phyloP scores from a whole-genome alignment of 306 rosid genomes.

The Rosa persica region DNA sequence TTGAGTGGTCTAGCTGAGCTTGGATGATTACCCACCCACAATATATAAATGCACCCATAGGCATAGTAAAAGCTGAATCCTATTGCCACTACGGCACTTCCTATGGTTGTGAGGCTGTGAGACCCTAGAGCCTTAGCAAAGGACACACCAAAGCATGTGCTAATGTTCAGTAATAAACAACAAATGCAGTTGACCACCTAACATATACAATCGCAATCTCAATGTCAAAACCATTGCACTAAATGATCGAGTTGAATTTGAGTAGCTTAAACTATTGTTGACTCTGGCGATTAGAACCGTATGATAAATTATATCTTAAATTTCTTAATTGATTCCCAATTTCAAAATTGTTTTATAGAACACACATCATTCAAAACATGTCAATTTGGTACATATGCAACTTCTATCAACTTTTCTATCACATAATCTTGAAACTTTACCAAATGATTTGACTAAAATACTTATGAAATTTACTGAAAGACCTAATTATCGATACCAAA shows the following conservation, averaged over 20 bases:
- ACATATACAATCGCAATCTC: neutral
- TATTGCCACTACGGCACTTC: constrained; percentile 1
- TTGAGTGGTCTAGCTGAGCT: neutral
- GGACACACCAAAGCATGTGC: constrained; percentile 24
- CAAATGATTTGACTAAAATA: too few relatives aligned
- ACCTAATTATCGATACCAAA: too few relatives aligned
- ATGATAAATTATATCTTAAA: too few relatives aligned
- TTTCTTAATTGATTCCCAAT: too few relatives aligned
- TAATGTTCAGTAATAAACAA: neutral
- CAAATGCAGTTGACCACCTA: constrained; percentile 8
- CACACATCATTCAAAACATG: too few relatives aligned
- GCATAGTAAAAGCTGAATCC: neutral
- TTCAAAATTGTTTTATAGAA: too few relatives aligned
- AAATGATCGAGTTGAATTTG: neutral
- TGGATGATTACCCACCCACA: constrained; percentile 2
- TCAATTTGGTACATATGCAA: too few relatives aligned
- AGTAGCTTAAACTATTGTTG: neutral
- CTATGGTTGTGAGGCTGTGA: constrained; percentile 8
- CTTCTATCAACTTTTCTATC: too few relatives aligned
- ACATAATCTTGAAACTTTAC: too few relatives aligned
- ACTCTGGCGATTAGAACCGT: neutral
- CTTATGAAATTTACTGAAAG: too few relatives aligned
- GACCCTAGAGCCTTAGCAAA: constrained; percentile 1
- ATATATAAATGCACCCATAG: neutral
- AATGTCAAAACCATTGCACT: neutral